Conservation (phyloP, 1,284 basidiomycete species). For the Boletus mariae region DNA sequence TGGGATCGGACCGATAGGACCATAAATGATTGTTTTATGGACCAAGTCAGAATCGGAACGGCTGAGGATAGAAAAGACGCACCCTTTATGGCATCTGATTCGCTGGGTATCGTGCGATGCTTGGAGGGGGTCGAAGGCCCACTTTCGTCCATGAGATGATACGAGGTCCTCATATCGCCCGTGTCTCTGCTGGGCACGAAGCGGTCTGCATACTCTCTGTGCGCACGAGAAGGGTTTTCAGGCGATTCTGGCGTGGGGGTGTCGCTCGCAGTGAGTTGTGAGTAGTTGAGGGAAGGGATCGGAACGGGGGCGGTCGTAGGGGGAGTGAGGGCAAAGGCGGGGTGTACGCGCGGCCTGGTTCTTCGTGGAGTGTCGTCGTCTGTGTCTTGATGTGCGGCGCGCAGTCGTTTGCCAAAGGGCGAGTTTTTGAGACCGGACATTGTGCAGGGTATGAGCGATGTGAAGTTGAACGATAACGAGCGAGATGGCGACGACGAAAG, state of each 20-base stretch:
- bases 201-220: conserved; percentile 68
- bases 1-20: conserved; percentile 6
- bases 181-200: conserved; percentile 70
- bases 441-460: conserved; percentile 1
- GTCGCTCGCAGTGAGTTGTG: conserved; percentile 50
- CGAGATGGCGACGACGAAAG: conserved; percentile 47
- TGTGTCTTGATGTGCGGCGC: conserved; percentile 56
- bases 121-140: conserved; percentile 67
- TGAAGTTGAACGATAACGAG: conserved; percentile 40
- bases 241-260: conserved; percentile 55
- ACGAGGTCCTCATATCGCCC: conserved; percentile 72
- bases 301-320: conserved; percentile 32
- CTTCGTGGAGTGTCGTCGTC: conserved; percentile 52
- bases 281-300: conserved; percentile 54
- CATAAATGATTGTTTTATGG: neutral
- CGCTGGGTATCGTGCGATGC: conserved; percentile 68
- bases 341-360: conserved; percentile 50
- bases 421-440: conserved; percentile 79
- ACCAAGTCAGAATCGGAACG: neutral
- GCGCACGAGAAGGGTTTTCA: conserved; percentile 36
- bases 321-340: conserved; percentile 35
- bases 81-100: conserved; percentile 77
- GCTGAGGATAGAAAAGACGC: conserved; percentile 14
- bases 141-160: conserved; percentile 69
- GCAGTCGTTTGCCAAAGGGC: conserved; percentile 73